Evolutionary conservation across 148 eudicot genomes (phyloP), one percentile per base, ranked within the genome.

Genomic region (Persicaria tinctoria): DNA sequence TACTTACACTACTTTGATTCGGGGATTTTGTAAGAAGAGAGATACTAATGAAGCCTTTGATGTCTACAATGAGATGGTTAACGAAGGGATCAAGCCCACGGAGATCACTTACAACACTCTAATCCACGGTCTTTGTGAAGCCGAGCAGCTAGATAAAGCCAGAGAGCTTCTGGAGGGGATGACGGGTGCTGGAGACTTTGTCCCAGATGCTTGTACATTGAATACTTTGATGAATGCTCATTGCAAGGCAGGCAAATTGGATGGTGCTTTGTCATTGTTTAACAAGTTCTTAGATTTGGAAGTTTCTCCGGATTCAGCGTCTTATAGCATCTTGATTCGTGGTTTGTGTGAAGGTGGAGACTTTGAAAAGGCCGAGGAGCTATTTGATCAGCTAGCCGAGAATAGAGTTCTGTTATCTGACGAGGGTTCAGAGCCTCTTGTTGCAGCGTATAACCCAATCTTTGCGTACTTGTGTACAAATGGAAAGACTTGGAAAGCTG

Each of bases 401-500:
- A 74, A 83, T 54, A 84, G 80, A 76, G 77, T 83, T 13, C 47
- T 80, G 79, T 57, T 81, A 56, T 59, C 64, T 44, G 76, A 76
- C 48, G 79, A 68, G 49, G 81, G 79, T 6, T 78, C 79, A 54
- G 74, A 72, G n/a, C 88, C 86, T 69, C 85, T 85, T 75, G 79
- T 68, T 75, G 88, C 88, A 57, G 76, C 88, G 46, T 85, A 82
- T 74, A 85, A 83, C 70, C 86, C 88, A 17, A 75, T 85, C 1
- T 85, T 85, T 75, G 80, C 74, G 73, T 68, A 85, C 70, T 54
- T 85, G 17, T 85, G 85, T 70, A 23, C 64, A 68, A 79, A 74
- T 53, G 85, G 82, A 5, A 85, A 83, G 68, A 80, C 82, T n/a
- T 68, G 64, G 75, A 85, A 78, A 72, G 88, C 86, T 11, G 88